Base-by-base conservation (phyloP, 495 filamentous ascomycete species). In the Penicillium pulvis region DNA sequence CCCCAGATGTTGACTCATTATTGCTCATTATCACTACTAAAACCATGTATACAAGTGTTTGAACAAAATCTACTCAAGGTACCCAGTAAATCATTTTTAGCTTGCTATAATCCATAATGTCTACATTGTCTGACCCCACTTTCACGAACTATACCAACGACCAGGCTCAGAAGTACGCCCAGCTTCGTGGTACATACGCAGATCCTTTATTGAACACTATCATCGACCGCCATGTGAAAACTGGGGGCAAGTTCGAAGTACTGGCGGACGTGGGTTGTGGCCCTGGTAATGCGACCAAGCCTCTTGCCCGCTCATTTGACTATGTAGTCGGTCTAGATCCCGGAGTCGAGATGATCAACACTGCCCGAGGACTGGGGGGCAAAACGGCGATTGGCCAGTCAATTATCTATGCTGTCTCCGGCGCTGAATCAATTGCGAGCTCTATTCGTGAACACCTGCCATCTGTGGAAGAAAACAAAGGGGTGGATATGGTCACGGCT, bases 241-340 rank as follows among this genome's bases (percentile, higher is more conserved):
- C 52, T 2, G 52, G 41, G 20, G 52, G 19, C 80, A 73, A 16
- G 78, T 76, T 39, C 80, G 80, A 1, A 47, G 68, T n/a, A 63
- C 53, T 83, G 0, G 59, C 82, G 1, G 82, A 85, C 65, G 70
- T 82, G 1, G 83, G 84, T 20, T 85, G 81, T 63, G 82, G 82
- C 1, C 77, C 80, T 4, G 82, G 82, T 11, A 72, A 66, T 31
- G 75, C 78, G 0, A 70, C 71, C 0, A 66, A 73, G 1, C 67
- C 66, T 7, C 55, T 83, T 14, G 73, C 78, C 0, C 59, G 59
- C 6, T 71, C 63, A 20, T 83, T 83, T 53, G 51, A 62, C 12
- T 36, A 66, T 16, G 75, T 70, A 17, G 71, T 79, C 39, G 84
- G 81, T 7, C 45, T 77, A 11, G 83, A 87, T 58, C 68, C 81